Conservation (phyloP, 2,329 filamentous ascomycete genomes). For the Diplodia sapinea region DNA sequence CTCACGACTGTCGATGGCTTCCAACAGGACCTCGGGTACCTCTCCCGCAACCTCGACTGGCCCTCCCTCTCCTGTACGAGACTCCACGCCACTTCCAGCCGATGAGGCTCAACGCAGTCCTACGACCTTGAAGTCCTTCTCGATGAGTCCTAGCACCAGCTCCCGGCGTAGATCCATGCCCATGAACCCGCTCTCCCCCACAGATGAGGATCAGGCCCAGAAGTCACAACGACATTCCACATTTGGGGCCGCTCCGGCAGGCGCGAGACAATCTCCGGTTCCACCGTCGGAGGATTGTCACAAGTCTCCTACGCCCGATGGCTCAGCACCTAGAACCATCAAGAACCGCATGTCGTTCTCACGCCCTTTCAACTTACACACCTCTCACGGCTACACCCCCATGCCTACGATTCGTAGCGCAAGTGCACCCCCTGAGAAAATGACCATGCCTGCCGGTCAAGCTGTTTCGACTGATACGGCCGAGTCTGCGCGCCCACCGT, state of each 20-base stretch:
- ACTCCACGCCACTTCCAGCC: constrained; percentile 36
- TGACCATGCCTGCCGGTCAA: constrained; percentile 4
- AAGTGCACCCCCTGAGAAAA: constrained; percentile 25
- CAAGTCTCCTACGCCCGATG: constrained; percentile 11
- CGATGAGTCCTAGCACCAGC: constrained; percentile 44
- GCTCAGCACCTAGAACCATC: constrained; percentile 7
- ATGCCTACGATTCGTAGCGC: constrained; percentile 25
- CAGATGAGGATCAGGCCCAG: neutral
- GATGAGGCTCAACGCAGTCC: constrained; percentile 42
- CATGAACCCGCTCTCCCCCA: constrained; percentile 39
- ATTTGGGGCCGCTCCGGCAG: constrained; percentile 6
- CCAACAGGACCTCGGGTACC: constrained; percentile 44
- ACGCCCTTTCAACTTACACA: constrained; percentile 18
- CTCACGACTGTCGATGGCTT: constrained; percentile 47
- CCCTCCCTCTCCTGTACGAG: constrained; percentile 43
- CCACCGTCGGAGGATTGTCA: neutral
- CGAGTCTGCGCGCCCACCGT: constrained; percentile 4
- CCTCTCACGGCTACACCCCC: constrained; percentile 14
- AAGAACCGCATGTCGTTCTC: constrained; percentile 31
- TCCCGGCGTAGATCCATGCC: constrained; percentile 47
- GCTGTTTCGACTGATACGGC: constrained; percentile 21
- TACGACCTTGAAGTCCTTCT: constrained; percentile 47
- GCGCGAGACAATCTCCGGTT: constrained; percentile 6
- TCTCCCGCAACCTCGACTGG: constrained; percentile 46
- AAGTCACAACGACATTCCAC: constrained; percentile 9